Evolutionary conservation across 805 yeast genomes (phyloP).

Genomic region (Pichia sporocuriosa): DNA sequence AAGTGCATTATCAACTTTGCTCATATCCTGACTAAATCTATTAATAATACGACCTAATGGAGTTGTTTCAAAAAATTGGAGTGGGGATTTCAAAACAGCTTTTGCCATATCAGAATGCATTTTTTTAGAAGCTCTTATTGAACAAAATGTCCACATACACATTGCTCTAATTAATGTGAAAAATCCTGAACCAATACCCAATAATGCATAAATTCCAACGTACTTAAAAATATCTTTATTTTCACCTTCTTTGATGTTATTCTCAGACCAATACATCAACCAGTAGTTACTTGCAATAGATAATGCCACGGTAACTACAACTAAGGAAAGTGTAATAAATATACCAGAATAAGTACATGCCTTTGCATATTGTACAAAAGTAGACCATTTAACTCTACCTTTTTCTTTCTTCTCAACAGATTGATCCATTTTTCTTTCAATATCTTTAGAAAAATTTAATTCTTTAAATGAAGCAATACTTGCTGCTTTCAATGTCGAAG

Average conservation of each 20-base stretch:
- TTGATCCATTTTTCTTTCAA: constrained; percentile 36
- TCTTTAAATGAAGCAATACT: constrained; percentile 55
- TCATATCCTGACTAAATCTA: constrained; percentile 58
- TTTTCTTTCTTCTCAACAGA: constrained; percentile 46
- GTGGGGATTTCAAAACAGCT: constrained; percentile 51
- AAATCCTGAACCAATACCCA: constrained; percentile 48
- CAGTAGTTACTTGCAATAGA: constrained; percentile 47
- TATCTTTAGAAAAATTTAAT: constrained; percentile 25
- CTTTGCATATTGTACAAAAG: constrained; percentile 47
- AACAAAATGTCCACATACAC: constrained; percentile 42
- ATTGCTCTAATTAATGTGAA: constrained; percentile 41
- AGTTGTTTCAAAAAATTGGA: constrained; percentile 63
- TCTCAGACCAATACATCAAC: constrained; percentile 66
- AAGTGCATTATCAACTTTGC: constrained; percentile 46
- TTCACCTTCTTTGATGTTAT: constrained; percentile 35
- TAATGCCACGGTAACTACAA: constrained; percentile 25
- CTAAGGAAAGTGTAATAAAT: constrained; percentile 31
- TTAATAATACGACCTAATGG: constrained; percentile 63
- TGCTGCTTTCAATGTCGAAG: constrained; percentile 45
- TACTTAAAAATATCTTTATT: constrained; percentile 40
- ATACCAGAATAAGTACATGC: constrained; percentile 54
- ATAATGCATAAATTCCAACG: constrained; percentile 46
- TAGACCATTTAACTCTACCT: constrained; percentile 51
- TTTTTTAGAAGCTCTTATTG: constrained; percentile 48
- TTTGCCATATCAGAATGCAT: constrained; percentile 53